A percentile compares a stretch with the other conserved stretches of the same genome.
Conservation (phyloP, 1,284 basidiomycete genomes). For the Flammula alnicola region DNA sequence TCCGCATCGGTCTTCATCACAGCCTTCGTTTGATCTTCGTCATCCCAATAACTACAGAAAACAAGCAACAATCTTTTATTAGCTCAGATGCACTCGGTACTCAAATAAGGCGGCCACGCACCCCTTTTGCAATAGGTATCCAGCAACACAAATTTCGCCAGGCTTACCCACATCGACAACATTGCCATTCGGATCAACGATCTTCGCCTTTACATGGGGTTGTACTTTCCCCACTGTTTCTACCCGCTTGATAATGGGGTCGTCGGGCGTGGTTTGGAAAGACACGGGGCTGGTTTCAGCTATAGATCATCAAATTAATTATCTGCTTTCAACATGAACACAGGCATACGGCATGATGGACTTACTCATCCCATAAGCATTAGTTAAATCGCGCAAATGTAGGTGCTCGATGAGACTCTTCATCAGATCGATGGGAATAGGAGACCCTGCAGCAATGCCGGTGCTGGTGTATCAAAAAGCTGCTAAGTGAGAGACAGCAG, state of each 20-base stretch:
- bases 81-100: neutral
- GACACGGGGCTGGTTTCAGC: constrained; percentile 67
- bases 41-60: constrained; percentile 74
- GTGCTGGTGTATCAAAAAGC: constrained; percentile 50
- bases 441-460: constrained; percentile 80
- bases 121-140: constrained; percentile 83
- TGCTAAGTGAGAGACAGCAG: neutral
- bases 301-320: constrained; percentile 1
- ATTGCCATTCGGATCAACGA: constrained; percentile 63
- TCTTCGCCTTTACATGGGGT: constrained; percentile 79
- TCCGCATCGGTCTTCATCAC: constrained; percentile 61
- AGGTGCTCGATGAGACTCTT: constrained; percentile 66
- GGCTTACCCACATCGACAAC: constrained; percentile 69
- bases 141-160: constrained; percentile 76
- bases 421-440: constrained; percentile 83
- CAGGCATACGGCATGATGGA: constrained; percentile 21
- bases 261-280: constrained; percentile 74
- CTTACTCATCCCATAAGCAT: constrained; percentile 85
- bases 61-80: neutral
- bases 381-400: constrained; percentile 73
- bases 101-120: constrained; percentile 31
- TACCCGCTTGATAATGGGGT: constrained; percentile 73
- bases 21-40: constrained; percentile 68
- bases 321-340: neutral
- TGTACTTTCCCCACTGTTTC: constrained; percentile 81